Conservation (phyloP, 352 stramenopile genomes). For the Pythium brassicae region DNA sequence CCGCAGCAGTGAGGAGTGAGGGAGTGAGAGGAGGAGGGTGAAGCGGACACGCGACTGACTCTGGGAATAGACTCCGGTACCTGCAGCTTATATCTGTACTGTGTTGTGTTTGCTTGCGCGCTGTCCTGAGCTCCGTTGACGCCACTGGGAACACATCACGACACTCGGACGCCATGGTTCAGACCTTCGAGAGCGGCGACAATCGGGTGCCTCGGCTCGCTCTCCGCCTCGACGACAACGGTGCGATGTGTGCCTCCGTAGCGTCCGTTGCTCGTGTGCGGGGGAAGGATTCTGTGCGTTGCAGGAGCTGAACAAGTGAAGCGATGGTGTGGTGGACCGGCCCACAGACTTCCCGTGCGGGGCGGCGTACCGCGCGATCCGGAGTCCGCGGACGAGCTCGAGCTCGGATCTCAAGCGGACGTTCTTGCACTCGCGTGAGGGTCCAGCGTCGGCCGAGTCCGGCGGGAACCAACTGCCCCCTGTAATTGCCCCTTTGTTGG, state of each 20-base stretch:
- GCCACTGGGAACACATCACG: background rate
- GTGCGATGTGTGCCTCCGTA: background rate
- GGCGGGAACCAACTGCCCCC: background rate
- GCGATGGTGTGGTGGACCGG: background rate
- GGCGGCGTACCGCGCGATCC: slow-evolving; percentile 42
- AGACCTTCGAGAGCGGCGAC: slow-evolving; percentile 3
- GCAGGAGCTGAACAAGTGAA: background rate
- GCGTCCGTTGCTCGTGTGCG: background rate
- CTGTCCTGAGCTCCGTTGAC: no score
- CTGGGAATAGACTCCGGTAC: background rate
- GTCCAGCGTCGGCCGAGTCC: background rate
- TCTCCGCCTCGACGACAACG: slow-evolving; percentile 11
- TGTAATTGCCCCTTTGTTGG: background rate
- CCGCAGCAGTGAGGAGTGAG: slow-evolving; percentile 6
- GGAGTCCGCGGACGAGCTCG: slow-evolving; percentile 23
- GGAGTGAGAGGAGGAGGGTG: background rate
- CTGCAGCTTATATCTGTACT: background rate
- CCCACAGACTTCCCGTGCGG: slow-evolving; percentile 37
- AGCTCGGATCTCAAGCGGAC: slow-evolving; percentile 4
- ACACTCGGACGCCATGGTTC: slow-evolving; percentile 10
- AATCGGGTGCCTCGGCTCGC: slow-evolving; percentile 4
- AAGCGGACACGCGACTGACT: no score
- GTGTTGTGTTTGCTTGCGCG: background rate
- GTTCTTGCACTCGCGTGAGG: slow-evolving; percentile 1
- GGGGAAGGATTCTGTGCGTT: no score